Conservation (phyloP, 2,329 filamentous ascomycete species). For the Epichloe glyceriae region DNA sequence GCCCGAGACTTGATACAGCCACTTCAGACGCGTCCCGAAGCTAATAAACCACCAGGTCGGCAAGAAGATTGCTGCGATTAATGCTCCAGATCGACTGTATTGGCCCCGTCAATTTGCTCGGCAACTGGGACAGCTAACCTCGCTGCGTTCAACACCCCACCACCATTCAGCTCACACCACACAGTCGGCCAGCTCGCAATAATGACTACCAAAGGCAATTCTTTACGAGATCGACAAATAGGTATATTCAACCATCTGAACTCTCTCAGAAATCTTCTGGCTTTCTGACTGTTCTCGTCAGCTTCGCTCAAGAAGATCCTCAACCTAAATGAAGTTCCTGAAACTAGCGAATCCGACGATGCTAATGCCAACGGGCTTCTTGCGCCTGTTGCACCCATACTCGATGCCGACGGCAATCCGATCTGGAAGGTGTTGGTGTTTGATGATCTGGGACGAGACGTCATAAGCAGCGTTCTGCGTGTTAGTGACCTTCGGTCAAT, state of each 20-base stretch:
- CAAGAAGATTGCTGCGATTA: not conserved
- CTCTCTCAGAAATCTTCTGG: not conserved
- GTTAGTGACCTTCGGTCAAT: constrained; percentile 86
- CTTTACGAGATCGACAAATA: constrained; percentile 39
- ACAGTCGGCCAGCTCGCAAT: constrained; percentile 7
- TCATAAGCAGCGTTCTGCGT: constrained; percentile 89
- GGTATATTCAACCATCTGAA: constrained; percentile 17
- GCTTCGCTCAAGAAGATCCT: constrained; percentile 91
- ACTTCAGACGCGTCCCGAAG: not conserved
- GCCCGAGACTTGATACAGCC: not conserved
- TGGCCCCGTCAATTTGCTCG: not conserved
- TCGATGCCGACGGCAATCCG: constrained; percentile 78
- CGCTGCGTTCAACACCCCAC: not conserved
- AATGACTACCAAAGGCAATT: constrained; percentile 34
- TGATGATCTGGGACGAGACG: constrained; percentile 79
- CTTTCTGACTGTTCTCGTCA: constrained; percentile 22
- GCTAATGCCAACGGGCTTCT: constrained; percentile 49
- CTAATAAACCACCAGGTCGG: not conserved
- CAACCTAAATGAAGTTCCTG: constrained; percentile 71
- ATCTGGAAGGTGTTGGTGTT: constrained; percentile 98
- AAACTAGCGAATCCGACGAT: constrained; percentile 49
- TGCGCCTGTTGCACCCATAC: constrained; percentile 60
- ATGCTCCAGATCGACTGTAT: not conserved
- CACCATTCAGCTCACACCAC: not conserved
- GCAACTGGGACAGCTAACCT: not conserved